These are phyloP conservation scores for Blastobotrys peoriensis DNA, from an alignment of 805 yeast species.

Conservation along the genomic window DNA sequence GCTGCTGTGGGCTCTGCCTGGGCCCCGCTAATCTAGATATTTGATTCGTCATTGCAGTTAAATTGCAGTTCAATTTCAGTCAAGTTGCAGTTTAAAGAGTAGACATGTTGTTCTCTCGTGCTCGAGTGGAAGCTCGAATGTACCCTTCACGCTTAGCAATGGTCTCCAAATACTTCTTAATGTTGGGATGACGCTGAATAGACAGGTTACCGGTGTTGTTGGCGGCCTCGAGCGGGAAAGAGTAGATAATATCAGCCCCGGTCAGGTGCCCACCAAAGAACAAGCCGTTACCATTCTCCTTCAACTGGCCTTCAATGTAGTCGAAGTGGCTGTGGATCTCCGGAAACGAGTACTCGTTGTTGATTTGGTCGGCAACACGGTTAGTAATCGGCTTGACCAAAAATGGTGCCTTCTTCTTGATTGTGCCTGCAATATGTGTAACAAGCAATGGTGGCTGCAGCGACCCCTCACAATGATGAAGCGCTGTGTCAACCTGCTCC, in stretches of 20 bases:
- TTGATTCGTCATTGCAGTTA: no score
- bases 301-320: constrained; percentile 38
- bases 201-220: neutral
- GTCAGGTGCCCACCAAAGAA: constrained; percentile 55
- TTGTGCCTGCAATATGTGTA: constrained; percentile 32
- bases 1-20: no score
- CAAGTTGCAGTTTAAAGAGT: no score
- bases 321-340: constrained; percentile 39
- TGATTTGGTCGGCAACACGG: constrained; percentile 40
- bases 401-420: constrained; percentile 24
- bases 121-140: neutral
- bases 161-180: neutral
- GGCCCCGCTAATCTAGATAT: no score
- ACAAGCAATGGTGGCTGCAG: constrained; percentile 45
- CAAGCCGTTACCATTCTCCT: constrained; percentile 43
- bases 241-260: constrained; percentile 55
- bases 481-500: constrained; percentile 42
- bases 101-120: no score
- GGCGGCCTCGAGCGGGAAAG: constrained; percentile 36
- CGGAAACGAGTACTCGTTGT: constrained; percentile 42
- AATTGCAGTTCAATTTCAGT: no score
- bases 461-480: constrained; percentile 57
- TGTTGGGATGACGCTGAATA: neutral
- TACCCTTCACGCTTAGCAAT: neutral
- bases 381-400: constrained; percentile 42